Evolutionary conservation across 2,329 filamentous ascomycete genomes (phyloP), one percentile per base, ranked within the genome.

Genomic region (Botrytis pseudocinerea): DNA sequence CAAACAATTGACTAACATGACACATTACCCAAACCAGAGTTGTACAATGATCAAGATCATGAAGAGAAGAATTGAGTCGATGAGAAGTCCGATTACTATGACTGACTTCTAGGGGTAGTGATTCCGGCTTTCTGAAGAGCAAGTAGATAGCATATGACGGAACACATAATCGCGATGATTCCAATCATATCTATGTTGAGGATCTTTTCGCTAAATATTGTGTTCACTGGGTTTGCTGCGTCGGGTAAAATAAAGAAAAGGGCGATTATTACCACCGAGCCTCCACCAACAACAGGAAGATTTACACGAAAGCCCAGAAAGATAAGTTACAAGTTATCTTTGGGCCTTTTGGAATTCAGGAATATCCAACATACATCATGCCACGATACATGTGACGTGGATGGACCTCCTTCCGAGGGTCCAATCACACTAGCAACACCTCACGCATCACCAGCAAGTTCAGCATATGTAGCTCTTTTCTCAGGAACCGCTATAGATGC

Each of bases 401-500:
- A 79, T 28, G 76, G 75, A 44, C 80, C 80, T 25, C 78, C 80
- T 16, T 81, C 66, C 12, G 80, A 64, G 6, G 79, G 80, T 9
- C 77, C 78, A 64, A 75, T 73, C 35, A 77, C 46, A 46, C 75
- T 69, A 8, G 75, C 72, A 69, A 75, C 40, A 46, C 71, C 71
- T 71, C 48, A 78, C 20, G 62, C 73, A 66, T 71, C 74, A 75
- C 74, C 77, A 71, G 81, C 72, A 38, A 78, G 8, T 44, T 38
- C 59, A 25, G 38, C 51, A 12, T 44, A 73, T 51, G 54, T 20
- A 28, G 61, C 48, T 22, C 68, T 46, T 28, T 51, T 63, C 20
- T 57, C 25, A n/a, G 48, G 28, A 38, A 60, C n/a, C 20, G 48
- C 87, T 73, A 86, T 77, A 74, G 87, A 85, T 73, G 83, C 82